Conservation (phyloP, 148 eudicot species). For the Drosera capensis region DNA sequence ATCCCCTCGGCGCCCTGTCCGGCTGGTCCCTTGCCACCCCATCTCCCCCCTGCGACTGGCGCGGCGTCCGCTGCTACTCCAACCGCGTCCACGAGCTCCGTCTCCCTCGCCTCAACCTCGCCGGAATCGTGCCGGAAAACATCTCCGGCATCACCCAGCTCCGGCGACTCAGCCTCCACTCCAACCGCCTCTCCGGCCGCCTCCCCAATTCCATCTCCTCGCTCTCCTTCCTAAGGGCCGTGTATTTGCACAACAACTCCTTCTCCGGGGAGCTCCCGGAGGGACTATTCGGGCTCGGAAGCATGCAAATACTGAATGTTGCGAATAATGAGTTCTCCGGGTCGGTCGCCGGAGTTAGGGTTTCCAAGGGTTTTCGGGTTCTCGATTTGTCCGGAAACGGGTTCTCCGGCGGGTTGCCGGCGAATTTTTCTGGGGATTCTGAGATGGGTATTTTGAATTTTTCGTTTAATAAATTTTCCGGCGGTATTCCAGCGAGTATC, state of each 20-base stretch:
- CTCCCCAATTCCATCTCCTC: constrained; percentile 28
- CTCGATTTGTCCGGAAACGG: constrained; percentile 26
- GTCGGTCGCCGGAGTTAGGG: constrained; percentile 5
- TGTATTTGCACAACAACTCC: constrained; percentile 33
- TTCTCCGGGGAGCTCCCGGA: constrained; percentile 24
- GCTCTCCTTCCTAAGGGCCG: constrained; percentile 19
- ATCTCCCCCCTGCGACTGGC: constrained; percentile 34
- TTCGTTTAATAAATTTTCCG: too few relatives aligned
- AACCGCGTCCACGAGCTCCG: constrained; percentile 22
- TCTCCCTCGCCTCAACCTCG: constrained; percentile 27
- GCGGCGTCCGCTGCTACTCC: constrained; percentile 20
- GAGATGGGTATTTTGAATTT: too few relatives aligned
- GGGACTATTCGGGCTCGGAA: constrained; percentile 16
- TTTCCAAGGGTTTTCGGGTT: constrained; percentile 16
- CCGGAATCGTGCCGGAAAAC: constrained; percentile 20
- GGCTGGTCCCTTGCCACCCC: constrained; percentile 17
- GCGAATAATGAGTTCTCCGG: constrained; percentile 26
- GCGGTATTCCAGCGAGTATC: too few relatives aligned
- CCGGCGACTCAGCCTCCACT: constrained; percentile 44
- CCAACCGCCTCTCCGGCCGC: constrained; percentile 32
- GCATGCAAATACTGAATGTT: constrained; percentile 22
- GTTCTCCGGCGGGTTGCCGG: constrained; percentile 24
- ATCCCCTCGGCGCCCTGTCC: constrained; percentile 20
- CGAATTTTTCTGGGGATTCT: constrained; percentile 22
- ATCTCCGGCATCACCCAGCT: constrained; percentile 22